Evolutionary conservation across 495 filamentous ascomycete genomes (phyloP), one percentile per base, ranked within the genome.

Genomic region (Xylaria telfairii): DNA sequence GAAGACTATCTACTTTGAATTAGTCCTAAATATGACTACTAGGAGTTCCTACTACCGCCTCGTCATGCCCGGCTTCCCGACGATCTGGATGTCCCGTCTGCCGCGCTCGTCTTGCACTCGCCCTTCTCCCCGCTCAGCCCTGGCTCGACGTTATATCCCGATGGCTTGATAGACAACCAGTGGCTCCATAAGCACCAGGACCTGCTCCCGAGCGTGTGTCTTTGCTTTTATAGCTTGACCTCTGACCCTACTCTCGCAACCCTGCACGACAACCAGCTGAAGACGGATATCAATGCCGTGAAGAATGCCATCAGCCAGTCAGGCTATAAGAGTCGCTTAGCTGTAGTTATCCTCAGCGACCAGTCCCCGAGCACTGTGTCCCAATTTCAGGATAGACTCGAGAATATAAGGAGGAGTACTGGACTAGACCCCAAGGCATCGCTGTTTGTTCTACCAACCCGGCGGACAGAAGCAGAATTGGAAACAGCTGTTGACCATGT

Each of bases 171-270:
- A 77, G 89, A 92, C 41, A 86, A 91, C 4, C 80, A 89, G 65
- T 98, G 95, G 95, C 82, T 93, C 21, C 87, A 87, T 46, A 98
- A 97, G 77, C 94, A 97, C 78, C 93, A 97, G 72, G 81, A 90
- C 9, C 83, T 92, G 7, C 83, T 98, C 44, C 95, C 95, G 1
- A 90, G 93, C 49, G 87, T 92, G n/a, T 89, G 91, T 65, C 83
- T 96, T 44, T 90, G 91, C 71, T 93, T 93, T 84, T 87, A 88
- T 74, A 88, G 85, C 15, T 87, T 95, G 57, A 89, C 87, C 8
- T 86, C 90, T 19, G 92, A 97, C 72, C 84, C 87, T 3, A 90
- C 85, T 19, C 88, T 90, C 70, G 89, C 90, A 54, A 93, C 89
- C 19, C 76, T 92, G 5, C 85, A 90, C 68, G 95, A 98, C 77